Evolutionary conservation across 768 basidiomycete genomes (phyloP).

Genomic region (Lactarius quietus): DNA sequence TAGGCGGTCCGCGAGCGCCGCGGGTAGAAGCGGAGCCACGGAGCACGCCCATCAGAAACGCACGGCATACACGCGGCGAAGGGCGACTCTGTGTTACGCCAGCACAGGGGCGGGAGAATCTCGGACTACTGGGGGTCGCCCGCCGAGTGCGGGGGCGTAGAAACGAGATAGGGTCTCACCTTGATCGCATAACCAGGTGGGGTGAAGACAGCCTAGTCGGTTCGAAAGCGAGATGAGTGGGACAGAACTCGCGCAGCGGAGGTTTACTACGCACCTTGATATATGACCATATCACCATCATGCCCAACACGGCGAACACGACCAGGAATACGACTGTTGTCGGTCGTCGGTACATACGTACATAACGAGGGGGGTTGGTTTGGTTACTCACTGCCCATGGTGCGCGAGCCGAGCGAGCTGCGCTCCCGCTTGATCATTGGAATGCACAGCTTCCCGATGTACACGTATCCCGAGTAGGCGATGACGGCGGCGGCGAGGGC

Average conservation of each 20-base stretch:
- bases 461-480: constrained; percentile 73
- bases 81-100: not conserved
- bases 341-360: not conserved
- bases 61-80: constrained; percentile 13
- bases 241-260: no score
- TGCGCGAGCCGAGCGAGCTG: constrained; percentile 45
- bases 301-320: constrained; percentile 56
- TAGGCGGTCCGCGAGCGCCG: not conserved
- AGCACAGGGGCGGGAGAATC: not conserved
- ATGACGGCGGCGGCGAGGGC: constrained; percentile 56
- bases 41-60: not conserved
- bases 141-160: not conserved
- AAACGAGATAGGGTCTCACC: constrained; percentile 39
- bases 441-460: constrained; percentile 65
- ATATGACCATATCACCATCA: constrained; percentile 82
- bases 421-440: constrained; percentile 56
- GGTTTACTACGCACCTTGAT: constrained; percentile 47
- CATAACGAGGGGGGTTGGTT: not conserved
- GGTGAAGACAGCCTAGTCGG: constrained; percentile 54
- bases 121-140: no score
- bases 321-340: constrained; percentile 60
- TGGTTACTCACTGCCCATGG: constrained; percentile 65
- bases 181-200: constrained; percentile 67
- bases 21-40: not conserved
- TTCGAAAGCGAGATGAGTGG: not conserved